Base-by-base conservation (phyloP, 805 yeast genomes). In the Vanderwaltozyma verrucispora region DNA sequence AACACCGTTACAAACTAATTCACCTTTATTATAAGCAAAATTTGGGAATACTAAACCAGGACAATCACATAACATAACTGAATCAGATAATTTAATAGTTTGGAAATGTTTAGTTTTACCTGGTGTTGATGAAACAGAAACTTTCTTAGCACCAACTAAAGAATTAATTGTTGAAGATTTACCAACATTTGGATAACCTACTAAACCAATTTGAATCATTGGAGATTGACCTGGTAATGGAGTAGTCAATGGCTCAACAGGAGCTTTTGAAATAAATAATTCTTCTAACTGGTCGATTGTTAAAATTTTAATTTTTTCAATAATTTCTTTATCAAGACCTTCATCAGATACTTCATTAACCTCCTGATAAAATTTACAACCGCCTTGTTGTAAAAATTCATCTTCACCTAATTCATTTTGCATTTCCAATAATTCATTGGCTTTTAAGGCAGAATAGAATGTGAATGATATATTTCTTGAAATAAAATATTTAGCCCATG, bases 21-120 rank as follows among this genome's bases (percentile, higher is more conserved):
- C 99, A 50, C 94, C 97, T 54, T 87, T 88, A 18, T 96, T 84
- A 57, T 83, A 84, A 6, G 97, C 97, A 58, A 92, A 92, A 54
- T 89, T 92, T 18, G 99, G 98, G 68, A 92, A 92, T 14, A 92
- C 99, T 44, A 92, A 70, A 72, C 99, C 99, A 2, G 99, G 99
- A 69, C 99, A 92, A 70, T 92, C 99, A 64, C 97, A 92, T 37
- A 92, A 68, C 48, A 87, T 71, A 2, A 92, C 92, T 27, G 80
- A 71, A 36, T 81, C 83, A 1, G 95, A 76, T 32, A 92, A 70
- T 54, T 76, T 74, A 44, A 92, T 88, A 1, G 99, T 92, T 67
- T 92, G 99, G 71, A 92, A 92, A 69, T 92, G 99, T 60, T 92
- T 92, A 12, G 99, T 92, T 59, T 92, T 92, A 67, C 99, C 99